A percentile compares a stretch with the other conserved stretches of the same genome.
Evolutionary conservation across 805 yeast genomes (phyloP).

Genomic region (Starmerella ratchasimensis): DNA sequence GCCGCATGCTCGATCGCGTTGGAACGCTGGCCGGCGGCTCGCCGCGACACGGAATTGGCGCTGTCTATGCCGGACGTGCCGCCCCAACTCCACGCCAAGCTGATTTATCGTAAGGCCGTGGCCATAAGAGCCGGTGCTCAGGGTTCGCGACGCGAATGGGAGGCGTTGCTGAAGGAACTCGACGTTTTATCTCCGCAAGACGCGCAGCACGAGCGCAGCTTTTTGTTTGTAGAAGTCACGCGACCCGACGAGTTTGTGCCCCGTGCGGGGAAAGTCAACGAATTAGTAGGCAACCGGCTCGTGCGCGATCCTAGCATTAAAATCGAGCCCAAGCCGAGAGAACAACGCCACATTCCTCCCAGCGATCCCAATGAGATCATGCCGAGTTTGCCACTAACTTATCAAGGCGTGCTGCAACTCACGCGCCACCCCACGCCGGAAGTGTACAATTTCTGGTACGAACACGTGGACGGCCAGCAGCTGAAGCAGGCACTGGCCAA

Average conservation of each 20-base stretch:
- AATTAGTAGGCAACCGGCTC: no score
- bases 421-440: slow-evolving; percentile 9
- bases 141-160: no score
- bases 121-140: no score
- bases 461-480: slow-evolving; percentile 9
- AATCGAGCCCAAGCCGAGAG: no score
- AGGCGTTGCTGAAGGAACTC: no score
- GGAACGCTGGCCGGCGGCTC: slow-evolving; percentile 10
- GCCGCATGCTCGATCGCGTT: slow-evolving; percentile 20
- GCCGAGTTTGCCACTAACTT: slow-evolving; percentile 18
- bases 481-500: slow-evolving; percentile 12
- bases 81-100: slow-evolving; percentile 10
- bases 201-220: slow-evolving; percentile 8
- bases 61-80: background rate
- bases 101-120: slow-evolving; percentile 16
- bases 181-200: no score
- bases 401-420: slow-evolving; percentile 13
- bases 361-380: slow-evolving; percentile 1
- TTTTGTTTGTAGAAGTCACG: slow-evolving; percentile 7
- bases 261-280: no score
- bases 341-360: no score
- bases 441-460: slow-evolving; percentile 16
- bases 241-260: slow-evolving; percentile 11
- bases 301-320: no score
- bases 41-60: slow-evolving; percentile 15